Percentiles rank a stretch among this genome's conserved stretches.
These are phyloP conservation scores for Ogataea nakhonphanomensis DNA, from an alignment of 805 yeast genomes.

Conservation along the genomic window DNA sequence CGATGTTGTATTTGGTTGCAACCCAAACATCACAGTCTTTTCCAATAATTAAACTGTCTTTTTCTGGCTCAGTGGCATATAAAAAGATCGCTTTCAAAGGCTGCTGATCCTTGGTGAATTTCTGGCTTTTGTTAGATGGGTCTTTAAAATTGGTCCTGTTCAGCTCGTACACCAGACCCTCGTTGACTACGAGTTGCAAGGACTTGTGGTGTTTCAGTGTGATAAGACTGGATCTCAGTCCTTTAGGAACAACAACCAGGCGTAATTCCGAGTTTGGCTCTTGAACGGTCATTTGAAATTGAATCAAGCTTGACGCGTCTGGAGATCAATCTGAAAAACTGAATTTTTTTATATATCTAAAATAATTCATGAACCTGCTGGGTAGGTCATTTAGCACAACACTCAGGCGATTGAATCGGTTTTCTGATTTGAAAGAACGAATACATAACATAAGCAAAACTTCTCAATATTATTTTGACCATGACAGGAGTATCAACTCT, in stretches of 20 bases:
- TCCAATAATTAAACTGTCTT: constrained; percentile 38
- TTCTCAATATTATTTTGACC: constrained; percentile 9
- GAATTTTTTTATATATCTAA: not conserved
- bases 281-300: not conserved
- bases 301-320: not conserved
- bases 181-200: constrained; percentile 17
- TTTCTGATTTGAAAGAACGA: not conserved
- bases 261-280: not conserved
- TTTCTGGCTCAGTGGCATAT: constrained; percentile 19
- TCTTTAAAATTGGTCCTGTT: constrained; percentile 38
- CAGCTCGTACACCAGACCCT: constrained; percentile 36
- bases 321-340: not conserved
- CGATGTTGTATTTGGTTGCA: constrained; percentile 38
- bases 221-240: not conserved
- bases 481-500: constrained; percentile 7
- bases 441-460: not conserved
- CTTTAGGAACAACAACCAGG: constrained; percentile 17
- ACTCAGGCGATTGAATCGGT: not conserved
- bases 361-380: not conserved
- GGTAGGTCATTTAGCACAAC: constrained; percentile 1
- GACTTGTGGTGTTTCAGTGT: constrained; percentile 2
- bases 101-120: constrained; percentile 28
- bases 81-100: constrained; percentile 42
- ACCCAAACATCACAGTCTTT: constrained; percentile 38
- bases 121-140: constrained; percentile 28